These are phyloP conservation scores for Ogataea kodamae DNA, from an alignment of 805 yeast species.

Conservation along the genomic window DNA sequence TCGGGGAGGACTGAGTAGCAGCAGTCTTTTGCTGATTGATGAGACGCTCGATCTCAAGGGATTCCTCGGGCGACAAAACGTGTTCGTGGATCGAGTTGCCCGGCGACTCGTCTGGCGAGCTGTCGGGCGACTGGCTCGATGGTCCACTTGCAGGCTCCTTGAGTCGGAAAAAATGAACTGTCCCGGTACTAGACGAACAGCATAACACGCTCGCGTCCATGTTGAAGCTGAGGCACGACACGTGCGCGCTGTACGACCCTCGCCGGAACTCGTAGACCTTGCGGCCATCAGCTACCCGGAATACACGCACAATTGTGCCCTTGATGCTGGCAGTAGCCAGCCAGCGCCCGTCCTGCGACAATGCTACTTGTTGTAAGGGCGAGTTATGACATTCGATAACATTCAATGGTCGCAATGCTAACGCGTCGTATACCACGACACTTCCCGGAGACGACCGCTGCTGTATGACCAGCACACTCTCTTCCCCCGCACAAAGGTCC, in stretches of 20 bases:
- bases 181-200: slow-evolving; percentile 86
- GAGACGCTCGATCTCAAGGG: slow-evolving; percentile 31
- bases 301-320: slow-evolving; percentile 87
- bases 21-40: slow-evolving; percentile 10
- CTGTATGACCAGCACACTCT: slow-evolving; percentile 53
- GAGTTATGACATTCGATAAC: slow-evolving; percentile 85
- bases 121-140: neutral
- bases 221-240: slow-evolving; percentile 74
- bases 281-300: slow-evolving; percentile 60
- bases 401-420: slow-evolving; percentile 69
- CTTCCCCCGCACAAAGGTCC: slow-evolving; percentile 39
- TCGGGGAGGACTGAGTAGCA: slow-evolving; percentile 15
- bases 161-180: slow-evolving; percentile 76
- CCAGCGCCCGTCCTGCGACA: slow-evolving; percentile 73
- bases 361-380: slow-evolving; percentile 60
- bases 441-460: slow-evolving; percentile 46
- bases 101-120: slow-evolving; percentile 1
- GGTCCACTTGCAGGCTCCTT: too few relatives aligned
- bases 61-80: slow-evolving; percentile 26
- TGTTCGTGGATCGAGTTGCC: slow-evolving; percentile 16
- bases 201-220: slow-evolving; percentile 64
- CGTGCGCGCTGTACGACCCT: slow-evolving; percentile 81
- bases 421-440: slow-evolving; percentile 76
- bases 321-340: slow-evolving; percentile 87
- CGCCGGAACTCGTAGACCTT: slow-evolving; percentile 72